Conservation (phyloP, 495 filamentous ascomycete species). For the Penicillium coffeae region DNA sequence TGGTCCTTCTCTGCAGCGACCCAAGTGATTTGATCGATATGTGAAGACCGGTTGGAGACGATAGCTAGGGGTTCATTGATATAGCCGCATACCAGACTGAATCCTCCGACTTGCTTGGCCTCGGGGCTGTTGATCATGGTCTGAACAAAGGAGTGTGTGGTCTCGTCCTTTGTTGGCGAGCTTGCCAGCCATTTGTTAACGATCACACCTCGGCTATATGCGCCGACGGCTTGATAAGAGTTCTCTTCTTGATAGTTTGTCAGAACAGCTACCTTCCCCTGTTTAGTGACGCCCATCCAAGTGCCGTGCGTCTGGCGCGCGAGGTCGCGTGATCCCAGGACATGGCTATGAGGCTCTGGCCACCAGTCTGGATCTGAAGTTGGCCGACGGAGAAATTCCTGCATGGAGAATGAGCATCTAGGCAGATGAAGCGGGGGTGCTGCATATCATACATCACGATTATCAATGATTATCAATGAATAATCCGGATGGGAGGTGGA, state of each 20-base stretch:
- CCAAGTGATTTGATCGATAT: slow-evolving; percentile 56
- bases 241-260: slow-evolving; percentile 85
- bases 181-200: slow-evolving; percentile 79
- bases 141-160: slow-evolving; percentile 63
- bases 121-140: slow-evolving; percentile 52
- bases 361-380: slow-evolving; percentile 84
- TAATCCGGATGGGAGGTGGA: slow-evolving; percentile 90
- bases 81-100: slow-evolving; percentile 85
- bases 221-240: slow-evolving; percentile 49
- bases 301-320: slow-evolving; percentile 69
- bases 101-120: slow-evolving; percentile 72
- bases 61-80: slow-evolving; percentile 76
- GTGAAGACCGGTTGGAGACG: slow-evolving; percentile 78
- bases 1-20: slow-evolving; percentile 60
- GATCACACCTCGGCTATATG: slow-evolving; percentile 74
- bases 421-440: not conserved
- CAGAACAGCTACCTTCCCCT: slow-evolving; percentile 82
- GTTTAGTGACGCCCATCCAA: slow-evolving; percentile 86
- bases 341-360: slow-evolving; percentile 55
- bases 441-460: slow-evolving; percentile 66
- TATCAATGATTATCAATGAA: slow-evolving; percentile 83
- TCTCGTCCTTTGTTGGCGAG: slow-evolving; percentile 21
- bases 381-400: slow-evolving; percentile 87
- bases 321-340: slow-evolving; percentile 68
- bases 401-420: slow-evolving; percentile 14